A percentile compares a stretch with the other conserved stretches of the same genome.
Conservation (phyloP, 192 early-diverging fungal genomes). For the Coemansia sp. region DNA sequence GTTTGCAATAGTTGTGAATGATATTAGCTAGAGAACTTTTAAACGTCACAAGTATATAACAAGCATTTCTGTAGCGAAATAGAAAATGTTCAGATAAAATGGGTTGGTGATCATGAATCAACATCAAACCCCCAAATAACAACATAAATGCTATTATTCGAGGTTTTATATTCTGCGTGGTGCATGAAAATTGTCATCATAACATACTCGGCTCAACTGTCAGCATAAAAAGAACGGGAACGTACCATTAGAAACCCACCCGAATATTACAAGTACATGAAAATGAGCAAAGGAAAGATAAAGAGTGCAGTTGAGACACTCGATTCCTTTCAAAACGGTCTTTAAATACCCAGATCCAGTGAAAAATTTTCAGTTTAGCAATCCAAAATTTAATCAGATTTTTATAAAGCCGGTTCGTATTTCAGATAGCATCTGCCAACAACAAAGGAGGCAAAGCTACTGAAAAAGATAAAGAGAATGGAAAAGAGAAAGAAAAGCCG, state of each 20-base stretch:
- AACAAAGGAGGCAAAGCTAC: neutral
- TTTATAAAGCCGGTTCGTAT: no score
- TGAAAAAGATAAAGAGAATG: constrained; percentile 5
- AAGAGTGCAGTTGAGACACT: no score
- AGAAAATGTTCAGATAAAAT: neutral
- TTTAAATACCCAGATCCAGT: neutral
- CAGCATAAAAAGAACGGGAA: no score
- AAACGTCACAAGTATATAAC: no score
- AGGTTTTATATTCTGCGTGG: constrained; percentile 36
- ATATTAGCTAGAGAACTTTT: no score
- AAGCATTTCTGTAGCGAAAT: neutral
- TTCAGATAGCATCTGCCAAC: neutral
- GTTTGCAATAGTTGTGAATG: no score
- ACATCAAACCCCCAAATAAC: constrained; percentile 4
- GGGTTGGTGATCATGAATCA: neutral
- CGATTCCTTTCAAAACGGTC: no score
- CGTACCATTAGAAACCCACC: no score
- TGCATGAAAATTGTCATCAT: constrained; percentile 56
- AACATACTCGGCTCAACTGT: neutral
- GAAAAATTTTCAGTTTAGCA: constrained; percentile 17
- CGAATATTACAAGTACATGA: no score
- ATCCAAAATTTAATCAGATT: no score
- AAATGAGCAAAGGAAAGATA: no score
- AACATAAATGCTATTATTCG: neutral
- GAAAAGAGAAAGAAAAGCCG: constrained; percentile 8